Conservation (phyloP, 805 yeast species). For the Sugiyamaella floridensis region DNA sequence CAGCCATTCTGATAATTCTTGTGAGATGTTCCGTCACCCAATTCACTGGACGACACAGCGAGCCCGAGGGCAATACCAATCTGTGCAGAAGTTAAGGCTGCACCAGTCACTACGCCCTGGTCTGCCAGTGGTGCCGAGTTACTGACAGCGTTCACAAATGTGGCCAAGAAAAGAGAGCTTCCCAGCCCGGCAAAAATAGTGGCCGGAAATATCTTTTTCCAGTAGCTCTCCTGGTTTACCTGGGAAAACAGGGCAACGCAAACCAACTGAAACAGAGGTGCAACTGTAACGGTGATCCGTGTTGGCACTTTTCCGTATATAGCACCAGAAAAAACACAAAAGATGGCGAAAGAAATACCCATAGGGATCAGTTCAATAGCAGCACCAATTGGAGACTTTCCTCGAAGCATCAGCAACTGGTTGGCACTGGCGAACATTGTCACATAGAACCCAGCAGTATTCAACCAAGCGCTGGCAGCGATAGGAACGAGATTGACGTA, state of each 20-base stretch:
- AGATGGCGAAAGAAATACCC: constrained; percentile 28
- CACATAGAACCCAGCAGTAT: constrained; percentile 22
- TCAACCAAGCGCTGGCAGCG: constrained; percentile 19
- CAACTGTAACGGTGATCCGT: background rate
- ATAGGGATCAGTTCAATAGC: constrained; percentile 35
- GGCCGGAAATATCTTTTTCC: constrained; percentile 29
- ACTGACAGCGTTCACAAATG: constrained; percentile 30
- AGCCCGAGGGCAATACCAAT: constrained; percentile 30
- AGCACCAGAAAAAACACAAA: constrained; percentile 26
- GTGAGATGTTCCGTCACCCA: constrained; percentile 7
- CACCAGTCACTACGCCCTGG: constrained; percentile 37
- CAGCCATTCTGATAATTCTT: constrained; percentile 8
- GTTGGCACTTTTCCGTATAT: constrained; percentile 11
- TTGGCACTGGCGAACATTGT: constrained; percentile 23
- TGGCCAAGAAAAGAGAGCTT: constrained; percentile 31
- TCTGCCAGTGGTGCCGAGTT: constrained; percentile 33
- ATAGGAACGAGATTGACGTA: constrained; percentile 26
- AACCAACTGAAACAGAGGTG: constrained; percentile 16
- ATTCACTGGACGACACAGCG: constrained; percentile 22
- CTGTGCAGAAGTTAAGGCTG: constrained; percentile 34
- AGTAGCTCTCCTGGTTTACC: constrained; percentile 23
- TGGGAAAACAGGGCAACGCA: constrained; percentile 26
- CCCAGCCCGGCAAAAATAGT: constrained; percentile 25
- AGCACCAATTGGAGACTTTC: constrained; percentile 31
- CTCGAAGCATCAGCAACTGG: constrained; percentile 26